Evolutionary conservation across 257 asterid species (phyloP).

Genomic region (Solanum pennellii): DNA sequence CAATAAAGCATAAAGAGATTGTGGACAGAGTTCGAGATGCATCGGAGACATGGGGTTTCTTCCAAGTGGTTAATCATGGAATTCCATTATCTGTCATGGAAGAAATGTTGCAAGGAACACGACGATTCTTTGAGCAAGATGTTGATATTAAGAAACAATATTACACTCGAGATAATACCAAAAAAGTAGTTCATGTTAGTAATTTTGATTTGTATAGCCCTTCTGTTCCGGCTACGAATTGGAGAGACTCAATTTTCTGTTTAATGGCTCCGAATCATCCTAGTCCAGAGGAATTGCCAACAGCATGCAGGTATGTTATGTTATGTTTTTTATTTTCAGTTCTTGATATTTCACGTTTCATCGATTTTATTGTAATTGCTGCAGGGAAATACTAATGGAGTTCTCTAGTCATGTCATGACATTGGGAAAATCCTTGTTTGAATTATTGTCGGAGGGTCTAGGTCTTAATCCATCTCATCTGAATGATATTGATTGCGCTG

Average conservation of each 20-base stretch:
- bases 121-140: constrained; percentile 50
- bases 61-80: constrained; percentile 45
- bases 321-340: background rate
- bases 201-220: constrained; percentile 35
- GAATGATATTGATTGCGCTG: constrained; percentile 15
- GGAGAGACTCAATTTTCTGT: constrained; percentile 33
- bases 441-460: constrained; percentile 27
- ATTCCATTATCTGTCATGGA: constrained; percentile 9
- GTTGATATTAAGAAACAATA: constrained; percentile 32
- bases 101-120: constrained; percentile 30
- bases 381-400: constrained; percentile 24
- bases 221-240: constrained; percentile 25
- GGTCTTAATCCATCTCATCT: constrained; percentile 13
- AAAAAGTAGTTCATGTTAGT: constrained; percentile 23
- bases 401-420: constrained; percentile 17
- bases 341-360: background rate
- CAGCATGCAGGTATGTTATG: constrained; percentile 30
- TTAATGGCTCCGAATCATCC: constrained; percentile 31
- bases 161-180: constrained; percentile 30
- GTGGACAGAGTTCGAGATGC: constrained; percentile 32
- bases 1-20: background rate
- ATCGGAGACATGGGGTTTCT: constrained; percentile 39
- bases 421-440: constrained; percentile 11
- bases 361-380: background rate
- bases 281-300: constrained; percentile 36